phyloP scores from a whole-genome alignment of 257 asterid genomes.

The Ligustrum vulgare region DNA sequence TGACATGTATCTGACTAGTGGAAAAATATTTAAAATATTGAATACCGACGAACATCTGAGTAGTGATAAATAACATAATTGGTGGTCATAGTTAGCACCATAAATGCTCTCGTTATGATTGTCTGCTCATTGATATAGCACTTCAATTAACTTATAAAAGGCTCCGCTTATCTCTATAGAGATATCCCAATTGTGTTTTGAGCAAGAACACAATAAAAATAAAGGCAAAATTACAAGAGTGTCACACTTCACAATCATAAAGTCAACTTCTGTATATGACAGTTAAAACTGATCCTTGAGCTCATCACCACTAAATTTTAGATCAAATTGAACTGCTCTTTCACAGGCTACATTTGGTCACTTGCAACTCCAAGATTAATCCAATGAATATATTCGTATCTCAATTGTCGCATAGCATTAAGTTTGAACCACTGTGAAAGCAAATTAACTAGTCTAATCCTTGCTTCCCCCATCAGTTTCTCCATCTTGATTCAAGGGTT shows the following conservation, averaged over 20 bases:
- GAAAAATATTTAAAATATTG: too few relatives aligned
- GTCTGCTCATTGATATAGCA: too few relatives aligned
- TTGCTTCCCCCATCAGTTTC: conserved; percentile 27
- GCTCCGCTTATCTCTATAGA: too few relatives aligned
- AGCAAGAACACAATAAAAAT: neutral
- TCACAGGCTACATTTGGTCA: neutral
- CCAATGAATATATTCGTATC: neutral
- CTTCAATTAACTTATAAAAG: too few relatives aligned
- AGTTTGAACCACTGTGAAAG: neutral
- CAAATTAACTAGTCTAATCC: conserved; percentile 17
- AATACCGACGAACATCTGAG: too few relatives aligned
- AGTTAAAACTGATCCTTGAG: neutral
- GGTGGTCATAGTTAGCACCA: too few relatives aligned
- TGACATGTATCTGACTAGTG: too few relatives aligned
- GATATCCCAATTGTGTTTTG: neutral
- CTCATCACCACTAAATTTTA: neutral
- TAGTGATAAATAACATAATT: too few relatives aligned
- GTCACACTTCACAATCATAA: neutral
- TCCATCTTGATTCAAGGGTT: conserved; percentile 26
- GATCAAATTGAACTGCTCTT: neutral
- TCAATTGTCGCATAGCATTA: neutral
- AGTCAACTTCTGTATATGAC: neutral
- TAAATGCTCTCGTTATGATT: too few relatives aligned
- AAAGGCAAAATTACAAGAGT: neutral
- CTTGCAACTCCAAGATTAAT: neutral